A percentile compares a stretch with the other conserved stretches of the same genome.
These are phyloP conservation scores for Lindgomyces ingoldianus DNA, from an alignment of 495 filamentous ascomycete genomes.

Conservation along the genomic window DNA sequence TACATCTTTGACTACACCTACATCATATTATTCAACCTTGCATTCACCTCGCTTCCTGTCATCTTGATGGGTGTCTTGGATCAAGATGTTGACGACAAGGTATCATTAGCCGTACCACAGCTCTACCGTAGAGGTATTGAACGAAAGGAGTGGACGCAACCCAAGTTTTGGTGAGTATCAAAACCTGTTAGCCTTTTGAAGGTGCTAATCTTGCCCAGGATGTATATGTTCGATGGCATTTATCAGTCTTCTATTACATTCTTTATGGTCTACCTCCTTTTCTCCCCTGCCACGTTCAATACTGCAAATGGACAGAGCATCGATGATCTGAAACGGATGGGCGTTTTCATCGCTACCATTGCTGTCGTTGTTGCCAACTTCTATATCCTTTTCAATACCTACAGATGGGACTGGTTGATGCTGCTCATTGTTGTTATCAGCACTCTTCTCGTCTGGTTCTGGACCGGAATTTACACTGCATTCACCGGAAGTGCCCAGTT, in stretches of 20 bases:
- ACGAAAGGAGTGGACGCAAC: slow-evolving; percentile 93
- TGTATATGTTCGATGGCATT: slow-evolving; percentile 92
- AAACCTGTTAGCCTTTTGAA: not conserved
- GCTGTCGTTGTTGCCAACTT: slow-evolving; percentile 80
- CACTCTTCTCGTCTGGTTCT: slow-evolving; percentile 87
- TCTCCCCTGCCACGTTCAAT: slow-evolving; percentile 64
- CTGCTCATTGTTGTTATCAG: slow-evolving; percentile 77
- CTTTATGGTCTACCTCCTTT: slow-evolving; percentile 87
- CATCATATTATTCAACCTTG: slow-evolving; percentile 92
- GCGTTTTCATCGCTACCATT: slow-evolving; percentile 76
- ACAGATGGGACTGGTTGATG: slow-evolving; percentile 96
- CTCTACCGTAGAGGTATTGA: slow-evolving; percentile 95
- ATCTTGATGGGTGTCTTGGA: slow-evolving; percentile 97
- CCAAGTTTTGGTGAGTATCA: slow-evolving; percentile 84
- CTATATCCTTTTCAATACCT: slow-evolving; percentile 94
- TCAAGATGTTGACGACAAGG: slow-evolving; percentile 92
- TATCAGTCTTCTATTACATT: slow-evolving; percentile 93
- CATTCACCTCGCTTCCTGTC: slow-evolving; percentile 93
- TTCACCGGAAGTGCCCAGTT: slow-evolving; percentile 67
- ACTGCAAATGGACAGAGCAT: slow-evolving; percentile 69
- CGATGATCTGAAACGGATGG: slow-evolving; percentile 76
- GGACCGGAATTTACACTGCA: slow-evolving; percentile 90
- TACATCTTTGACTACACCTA: slow-evolving; percentile 98
- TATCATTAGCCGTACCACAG: slow-evolving; percentile 92
- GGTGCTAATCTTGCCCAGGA: slow-evolving; percentile 56